Conservation (phyloP, 1,284 basidiomycete species). For the Marasmius tenuissimus region DNA sequence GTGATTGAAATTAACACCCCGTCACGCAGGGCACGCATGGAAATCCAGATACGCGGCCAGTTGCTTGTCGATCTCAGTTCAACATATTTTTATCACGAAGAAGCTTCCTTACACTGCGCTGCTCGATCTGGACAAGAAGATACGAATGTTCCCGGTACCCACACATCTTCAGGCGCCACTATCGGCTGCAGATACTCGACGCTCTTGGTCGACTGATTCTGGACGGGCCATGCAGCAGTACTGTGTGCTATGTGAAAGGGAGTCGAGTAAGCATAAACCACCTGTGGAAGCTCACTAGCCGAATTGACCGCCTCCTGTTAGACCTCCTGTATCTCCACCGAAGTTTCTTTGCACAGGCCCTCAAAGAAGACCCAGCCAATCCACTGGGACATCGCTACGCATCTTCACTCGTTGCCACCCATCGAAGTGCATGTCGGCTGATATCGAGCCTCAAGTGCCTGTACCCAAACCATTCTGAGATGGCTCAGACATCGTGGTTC, state of each 20-base stretch:
- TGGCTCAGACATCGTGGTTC: constrained; percentile 40
- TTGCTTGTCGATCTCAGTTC: constrained; percentile 42
- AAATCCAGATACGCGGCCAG: constrained; percentile 45
- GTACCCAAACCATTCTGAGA: constrained; percentile 36
- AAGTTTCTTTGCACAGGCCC: constrained; percentile 48
- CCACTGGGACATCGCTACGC: constrained; percentile 46
- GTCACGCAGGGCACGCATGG: constrained; percentile 43
- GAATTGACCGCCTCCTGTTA: constrained; percentile 16
- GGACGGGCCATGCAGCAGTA: constrained; percentile 46
- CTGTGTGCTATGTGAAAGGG: constrained; percentile 36
- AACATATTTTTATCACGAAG: constrained; percentile 40
- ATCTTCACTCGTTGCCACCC: constrained; percentile 45
- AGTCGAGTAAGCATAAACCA: constrained; percentile 40
- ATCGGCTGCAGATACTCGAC: constrained; percentile 26
- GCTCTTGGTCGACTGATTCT: constrained; percentile 40
- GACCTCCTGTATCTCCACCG: constrained; percentile 54
- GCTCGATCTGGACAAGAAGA: constrained; percentile 45
- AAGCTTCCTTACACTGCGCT: constrained; percentile 38
- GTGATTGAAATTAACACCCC: constrained; percentile 5
- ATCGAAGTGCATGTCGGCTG: constrained; percentile 43
- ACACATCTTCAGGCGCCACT: constrained; percentile 38
- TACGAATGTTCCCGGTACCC: constrained; percentile 45
- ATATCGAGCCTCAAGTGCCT: constrained; percentile 39
- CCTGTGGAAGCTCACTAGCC: not conserved
- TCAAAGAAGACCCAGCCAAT: constrained; percentile 38